Evolutionary conservation across 257 asterid genomes (phyloP).

Genomic region (Datura wrightii): DNA sequence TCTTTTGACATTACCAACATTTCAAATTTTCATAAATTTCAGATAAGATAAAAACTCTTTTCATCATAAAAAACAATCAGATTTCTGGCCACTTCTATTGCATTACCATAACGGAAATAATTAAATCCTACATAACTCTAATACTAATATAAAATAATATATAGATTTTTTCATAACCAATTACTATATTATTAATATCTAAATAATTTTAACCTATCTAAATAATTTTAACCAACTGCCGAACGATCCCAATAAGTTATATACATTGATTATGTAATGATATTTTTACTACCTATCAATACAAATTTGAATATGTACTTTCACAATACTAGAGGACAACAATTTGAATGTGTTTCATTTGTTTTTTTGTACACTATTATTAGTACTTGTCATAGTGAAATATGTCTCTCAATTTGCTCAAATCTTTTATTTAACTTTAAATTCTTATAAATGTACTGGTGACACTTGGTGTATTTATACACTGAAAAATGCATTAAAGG

Average conservation of each 20-base stretch:
- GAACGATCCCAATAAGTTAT: background rate
- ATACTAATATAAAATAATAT: too few relatives aligned
- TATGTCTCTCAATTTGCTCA: background rate
- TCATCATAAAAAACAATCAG: too few relatives aligned
- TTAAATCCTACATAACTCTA: too few relatives aligned
- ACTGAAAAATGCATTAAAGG: background rate
- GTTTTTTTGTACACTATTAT: background rate
- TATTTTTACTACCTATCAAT: background rate
- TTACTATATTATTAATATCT: too few relatives aligned
- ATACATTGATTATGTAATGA: background rate
- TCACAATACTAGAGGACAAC: background rate
- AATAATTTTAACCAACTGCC: too few relatives aligned
- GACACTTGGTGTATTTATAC: background rate
- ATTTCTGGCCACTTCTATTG: too few relatives aligned
- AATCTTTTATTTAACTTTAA: background rate
- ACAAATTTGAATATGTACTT: background rate
- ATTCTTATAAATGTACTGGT: background rate
- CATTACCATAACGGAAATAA: too few relatives aligned
- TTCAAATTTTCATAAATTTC: too few relatives aligned
- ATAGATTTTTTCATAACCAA: too few relatives aligned
- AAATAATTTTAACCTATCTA: too few relatives aligned
- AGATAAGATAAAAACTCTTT: too few relatives aligned
- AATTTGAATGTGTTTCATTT: background rate
- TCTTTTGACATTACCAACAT: too few relatives aligned
- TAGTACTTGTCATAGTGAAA: background rate